Conservation (phyloP, 176 grass and related monocot species). For the Musa beccarii region DNA sequence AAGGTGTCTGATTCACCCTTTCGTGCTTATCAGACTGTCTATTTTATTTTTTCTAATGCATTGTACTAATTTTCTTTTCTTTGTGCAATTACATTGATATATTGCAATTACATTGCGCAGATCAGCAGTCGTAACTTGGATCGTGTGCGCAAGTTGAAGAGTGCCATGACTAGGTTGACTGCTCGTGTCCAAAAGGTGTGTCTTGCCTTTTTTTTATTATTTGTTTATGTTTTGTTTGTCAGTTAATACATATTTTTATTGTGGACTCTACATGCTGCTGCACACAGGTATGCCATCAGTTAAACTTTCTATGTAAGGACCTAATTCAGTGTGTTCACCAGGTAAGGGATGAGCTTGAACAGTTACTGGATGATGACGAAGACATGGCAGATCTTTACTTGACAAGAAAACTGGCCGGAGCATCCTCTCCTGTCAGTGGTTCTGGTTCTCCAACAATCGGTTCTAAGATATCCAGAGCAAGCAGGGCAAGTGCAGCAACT, state of each 20-base stretch:
- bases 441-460: constrained; percentile 89
- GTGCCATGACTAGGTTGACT: constrained; percentile 90
- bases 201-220: background rate
- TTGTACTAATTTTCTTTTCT: background rate
- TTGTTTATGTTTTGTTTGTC: too few relatives aligned
- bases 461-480: constrained; percentile 93
- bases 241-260: background rate
- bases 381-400: constrained; percentile 99
- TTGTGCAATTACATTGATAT: too few relatives aligned
- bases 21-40: too few relatives aligned
- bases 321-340: constrained; percentile 30
- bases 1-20: too few relatives aligned
- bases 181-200: constrained; percentile 92
- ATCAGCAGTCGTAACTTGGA: constrained; percentile 98
- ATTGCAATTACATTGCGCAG: constrained; percentile 27
- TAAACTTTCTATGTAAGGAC: background rate
- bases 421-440: constrained; percentile 69
- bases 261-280: background rate
- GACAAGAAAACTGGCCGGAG: constrained; percentile 87
- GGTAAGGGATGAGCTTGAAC: constrained; percentile 98
- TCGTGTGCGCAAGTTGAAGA: constrained; percentile 94
- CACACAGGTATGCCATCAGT: too few relatives aligned
- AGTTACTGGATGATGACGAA: constrained; percentile 96
- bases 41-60: background rate
- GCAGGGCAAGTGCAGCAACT: constrained; percentile 83